Base-by-base conservation (phyloP, 2,329 filamentous ascomycete species). In the Sclerotinia sclerotiorum region DNA sequence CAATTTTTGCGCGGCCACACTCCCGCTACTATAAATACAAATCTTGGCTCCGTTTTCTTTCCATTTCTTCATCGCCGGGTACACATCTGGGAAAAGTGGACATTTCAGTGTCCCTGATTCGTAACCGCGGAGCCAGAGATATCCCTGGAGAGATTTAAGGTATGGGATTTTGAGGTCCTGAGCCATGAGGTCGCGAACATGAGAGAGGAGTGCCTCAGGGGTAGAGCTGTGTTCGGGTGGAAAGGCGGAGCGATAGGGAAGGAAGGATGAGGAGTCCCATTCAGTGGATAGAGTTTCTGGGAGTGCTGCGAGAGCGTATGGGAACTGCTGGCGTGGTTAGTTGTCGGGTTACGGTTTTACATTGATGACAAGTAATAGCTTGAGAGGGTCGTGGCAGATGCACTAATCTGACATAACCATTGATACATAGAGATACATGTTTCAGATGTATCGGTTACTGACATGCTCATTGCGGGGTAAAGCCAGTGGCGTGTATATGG, bases 21-120 rank as follows among this genome's bases (percentile, higher is more conserved):
- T 93, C 44, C 92, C 92, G 17, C 90, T 93, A 5, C 90, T 93
- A 81, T 94, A 95, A 76, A 95, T 94, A 74, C 90, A 86, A 72
- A 68, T 60, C 10, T 57, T 64, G 2, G 60, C 82, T 1, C 72
- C 71, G 70, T 86, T 81, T 35, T 84, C 84, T 42, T 81, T 78
- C 87, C 90, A 93, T 55, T 80, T 74, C 65, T 81, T 79, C 71
- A 93, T 81, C 71, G 84, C 84, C 11, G 86, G 84, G n/a, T 86
- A 81, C 24, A 94, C 91, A 75, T 95, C 92, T 5, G 85, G 80
- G 77, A 93, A 95, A 69, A 95, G 82, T 13, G 90, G 89, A 35
- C 91, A 91, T 70, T 85, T 85, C 71, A 94, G 84, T 70, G 87
- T 83, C 65, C 90, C 90, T 64, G 84, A 85, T 70, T 83, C 82